Evolutionary conservation across 2,329 filamentous ascomycete species (phyloP).

Genomic region (Cryphonectria parasitica): DNA sequence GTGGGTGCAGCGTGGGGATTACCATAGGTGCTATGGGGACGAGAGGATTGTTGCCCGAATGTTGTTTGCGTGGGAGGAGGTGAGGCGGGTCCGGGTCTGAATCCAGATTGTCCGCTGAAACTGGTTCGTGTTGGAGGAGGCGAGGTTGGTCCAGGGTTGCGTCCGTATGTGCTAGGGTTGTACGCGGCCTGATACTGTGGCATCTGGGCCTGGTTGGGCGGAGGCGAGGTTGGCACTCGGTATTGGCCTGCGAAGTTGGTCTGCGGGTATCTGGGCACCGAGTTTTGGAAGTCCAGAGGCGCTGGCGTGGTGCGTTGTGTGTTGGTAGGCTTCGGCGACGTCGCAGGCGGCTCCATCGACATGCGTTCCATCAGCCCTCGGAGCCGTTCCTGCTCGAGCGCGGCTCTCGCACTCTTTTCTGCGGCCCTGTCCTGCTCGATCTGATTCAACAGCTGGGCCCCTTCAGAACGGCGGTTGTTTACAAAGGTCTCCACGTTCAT

Average conservation of each 20-base stretch:
- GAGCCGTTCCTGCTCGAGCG: slow-evolving; percentile 83
- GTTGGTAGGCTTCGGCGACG: slow-evolving; percentile 42
- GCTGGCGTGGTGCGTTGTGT: slow-evolving; percentile 43
- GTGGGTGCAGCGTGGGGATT: slow-evolving; percentile 45
- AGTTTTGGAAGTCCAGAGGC: slow-evolving; percentile 42
- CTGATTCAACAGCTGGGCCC: slow-evolving; percentile 82
- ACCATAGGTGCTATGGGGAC: slow-evolving; percentile 53
- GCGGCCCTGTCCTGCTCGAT: slow-evolving; percentile 80
- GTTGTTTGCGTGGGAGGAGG: slow-evolving; percentile 62
- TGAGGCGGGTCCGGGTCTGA: slow-evolving; percentile 48
- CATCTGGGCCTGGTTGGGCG: slow-evolving; percentile 50
- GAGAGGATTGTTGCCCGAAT: slow-evolving; percentile 48
- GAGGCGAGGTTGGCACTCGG: slow-evolving; percentile 60
- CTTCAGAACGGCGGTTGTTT: slow-evolving; percentile 89
- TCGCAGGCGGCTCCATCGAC: slow-evolving; percentile 73
- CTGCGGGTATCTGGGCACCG: slow-evolving; percentile 55
- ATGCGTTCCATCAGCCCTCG: slow-evolving; percentile 93
- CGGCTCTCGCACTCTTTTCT: slow-evolving; percentile 65
- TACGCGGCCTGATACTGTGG: slow-evolving; percentile 53
- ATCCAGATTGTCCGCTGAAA: slow-evolving; percentile 38
- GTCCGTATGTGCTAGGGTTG: slow-evolving; percentile 63
- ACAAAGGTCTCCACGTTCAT: slow-evolving; percentile 98
- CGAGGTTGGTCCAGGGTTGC: slow-evolving; percentile 57
- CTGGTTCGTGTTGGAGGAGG: slow-evolving; percentile 46
- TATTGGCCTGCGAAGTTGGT: slow-evolving; percentile 62